Evolutionary conservation across 108 stramenopile genomes (phyloP).

Genomic region (Fragilariopsis cylindrus): DNA sequence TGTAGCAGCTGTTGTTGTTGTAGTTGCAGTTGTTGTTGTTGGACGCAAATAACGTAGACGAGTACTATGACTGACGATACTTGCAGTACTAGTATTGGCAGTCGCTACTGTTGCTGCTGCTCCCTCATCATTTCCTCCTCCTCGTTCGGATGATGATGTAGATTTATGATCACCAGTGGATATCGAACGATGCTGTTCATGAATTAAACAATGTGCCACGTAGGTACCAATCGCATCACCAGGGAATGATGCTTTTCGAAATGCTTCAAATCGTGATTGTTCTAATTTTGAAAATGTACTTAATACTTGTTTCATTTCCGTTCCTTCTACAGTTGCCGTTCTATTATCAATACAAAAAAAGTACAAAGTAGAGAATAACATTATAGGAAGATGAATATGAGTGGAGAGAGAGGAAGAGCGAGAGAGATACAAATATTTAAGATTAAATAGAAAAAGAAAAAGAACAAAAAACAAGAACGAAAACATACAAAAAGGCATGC

Average conservation of each 20-base stretch:
- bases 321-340: slow-evolving; percentile 55
- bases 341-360: no score
- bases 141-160: neutral
- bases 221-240: slow-evolving; percentile 42
- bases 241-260: slow-evolving; percentile 39
- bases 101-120: neutral
- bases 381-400: neutral
- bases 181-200: slow-evolving; percentile 17
- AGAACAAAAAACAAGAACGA: neutral
- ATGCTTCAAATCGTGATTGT: slow-evolving; percentile 59
- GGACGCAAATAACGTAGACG: slow-evolving; percentile 8
- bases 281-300: slow-evolving; percentile 48
- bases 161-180: neutral
- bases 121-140: neutral
- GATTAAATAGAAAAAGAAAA: neutral
- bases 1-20: no score
- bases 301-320: slow-evolving; percentile 48
- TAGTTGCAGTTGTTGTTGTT: neutral
- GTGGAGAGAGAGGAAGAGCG: neutral
- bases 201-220: slow-evolving; percentile 46
- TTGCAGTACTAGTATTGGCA: no score
- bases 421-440: neutral
- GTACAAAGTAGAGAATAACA: no score
- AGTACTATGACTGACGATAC: no score
- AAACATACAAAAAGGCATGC: neutral